These are phyloP conservation scores for Cyphellophora attinorum DNA, from an alignment of 2,329 filamentous ascomycete genomes.

Conservation along the genomic window DNA sequence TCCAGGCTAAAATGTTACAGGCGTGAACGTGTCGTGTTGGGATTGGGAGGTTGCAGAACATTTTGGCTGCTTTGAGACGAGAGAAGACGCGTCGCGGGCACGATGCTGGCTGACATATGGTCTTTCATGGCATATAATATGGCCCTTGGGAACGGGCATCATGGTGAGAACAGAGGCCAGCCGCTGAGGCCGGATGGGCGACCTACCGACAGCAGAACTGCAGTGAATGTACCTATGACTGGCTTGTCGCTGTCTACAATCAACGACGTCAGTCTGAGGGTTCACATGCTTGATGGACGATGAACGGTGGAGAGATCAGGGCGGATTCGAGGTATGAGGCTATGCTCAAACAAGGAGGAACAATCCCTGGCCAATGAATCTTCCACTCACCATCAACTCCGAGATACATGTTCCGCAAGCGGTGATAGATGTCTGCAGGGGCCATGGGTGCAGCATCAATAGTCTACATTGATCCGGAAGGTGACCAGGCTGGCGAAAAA, in stretches of 20 bases:
- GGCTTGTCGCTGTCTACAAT: conserved; percentile 25
- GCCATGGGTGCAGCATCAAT: conserved; percentile 13
- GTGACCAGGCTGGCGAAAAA: no score
- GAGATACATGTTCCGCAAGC: conserved; percentile 12
- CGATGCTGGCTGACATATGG: no score
- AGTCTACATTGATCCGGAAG: no score
- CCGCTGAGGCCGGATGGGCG: neutral
- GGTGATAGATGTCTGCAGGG: conserved; percentile 7
- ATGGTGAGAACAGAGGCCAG: neutral
- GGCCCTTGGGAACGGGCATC: no score
- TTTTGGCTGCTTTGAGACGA: no score
- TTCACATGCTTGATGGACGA: no score
- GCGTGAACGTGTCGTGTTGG: neutral
- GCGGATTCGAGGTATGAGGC: neutral
- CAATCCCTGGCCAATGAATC: conserved; percentile 10
- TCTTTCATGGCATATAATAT: no score
- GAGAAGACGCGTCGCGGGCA: no score
- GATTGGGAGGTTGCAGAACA: neutral
- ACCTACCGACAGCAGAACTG: conserved; percentile 30
- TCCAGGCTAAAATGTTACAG: neutral
- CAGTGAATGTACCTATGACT: conserved; percentile 25
- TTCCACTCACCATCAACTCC: conserved; percentile 13
- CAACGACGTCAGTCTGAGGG: conserved; percentile 6
- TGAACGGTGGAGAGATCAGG: neutral
- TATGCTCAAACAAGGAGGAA: neutral